Evolutionary conservation across 768 basidiomycete species (phyloP), one percentile per base, ranked within the genome.

Genomic region (Vishniacozyma victoriae): DNA sequence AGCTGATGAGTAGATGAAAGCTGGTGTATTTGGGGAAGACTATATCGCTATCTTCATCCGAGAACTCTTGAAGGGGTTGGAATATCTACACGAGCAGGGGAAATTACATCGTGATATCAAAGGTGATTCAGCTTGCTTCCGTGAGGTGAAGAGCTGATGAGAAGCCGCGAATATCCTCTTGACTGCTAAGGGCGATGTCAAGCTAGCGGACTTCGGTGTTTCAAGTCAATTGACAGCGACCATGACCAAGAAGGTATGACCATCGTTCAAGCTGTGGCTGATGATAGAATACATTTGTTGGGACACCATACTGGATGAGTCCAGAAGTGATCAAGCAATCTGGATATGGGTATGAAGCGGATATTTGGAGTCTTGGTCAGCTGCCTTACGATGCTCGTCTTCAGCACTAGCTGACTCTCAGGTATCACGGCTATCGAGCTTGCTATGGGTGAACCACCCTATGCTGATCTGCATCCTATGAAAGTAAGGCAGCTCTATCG

Each of bases 101-200:
- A 99, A 97, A 72, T 80, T 99, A 44, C 95, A 99, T 69, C 82
- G 95, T n/a, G 95, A 99, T 73, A 97, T 99, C 69, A 99, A 99
- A 79, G 92, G 92, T 87, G 52, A 48, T 74, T 18, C 9, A 9
- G 37, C 7, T 15, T 33, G 7, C 19, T 37, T 7, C 19, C 19
- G 27, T 35, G 14, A 4, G n/a, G 7, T 13, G 33, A 4, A 38
- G n/a, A n/a, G n/a, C n/a, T n/a, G n/a, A n/a, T n/a, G n/a, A n/a
- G 1, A 35, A 47, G 54, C 57, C 19, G 52, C 53, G 1, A 57
- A 57, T 24, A 67, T 62, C 49, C 41, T 60, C 3, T 54, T 64
- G 20, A 64, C 60, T 7, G 48, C 62, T 22, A 52, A 54, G 26
- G 59, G 55, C 2, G 49, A 70, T 64, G 93, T 99, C 58, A 99